phyloP scores from a whole-genome alignment of 805 yeast genomes.

The Metschnikowia drakensbergensis region DNA sequence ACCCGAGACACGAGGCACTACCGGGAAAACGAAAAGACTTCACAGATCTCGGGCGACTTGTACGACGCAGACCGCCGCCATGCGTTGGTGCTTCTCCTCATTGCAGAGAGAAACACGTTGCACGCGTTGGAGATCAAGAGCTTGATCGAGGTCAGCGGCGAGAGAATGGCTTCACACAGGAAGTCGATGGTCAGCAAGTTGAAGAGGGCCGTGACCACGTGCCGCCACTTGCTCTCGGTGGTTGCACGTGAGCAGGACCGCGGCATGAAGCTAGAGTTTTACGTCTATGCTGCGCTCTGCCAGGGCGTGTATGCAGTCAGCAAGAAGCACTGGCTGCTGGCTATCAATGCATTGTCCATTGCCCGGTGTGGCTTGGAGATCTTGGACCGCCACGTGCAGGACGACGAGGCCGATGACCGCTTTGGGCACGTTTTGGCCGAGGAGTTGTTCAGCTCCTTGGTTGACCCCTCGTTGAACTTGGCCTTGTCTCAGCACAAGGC shows the following conservation, averaged over 20 bases:
- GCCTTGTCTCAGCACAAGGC: slow-evolving; percentile 43
- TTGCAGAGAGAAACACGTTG: slow-evolving; percentile 75
- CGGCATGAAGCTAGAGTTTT: slow-evolving; percentile 27
- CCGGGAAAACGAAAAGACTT: slow-evolving; percentile 43
- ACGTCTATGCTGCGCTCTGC: slow-evolving; percentile 43
- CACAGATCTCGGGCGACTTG: slow-evolving; percentile 45
- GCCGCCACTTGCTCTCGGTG: slow-evolving; percentile 41
- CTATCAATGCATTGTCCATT: slow-evolving; percentile 51
- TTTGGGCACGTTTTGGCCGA: slow-evolving; percentile 40
- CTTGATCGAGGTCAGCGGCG: slow-evolving; percentile 50
- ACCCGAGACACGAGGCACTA: slow-evolving; percentile 67
- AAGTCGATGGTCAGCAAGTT: slow-evolving; percentile 55
- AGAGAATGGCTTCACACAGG: slow-evolving; percentile 45
- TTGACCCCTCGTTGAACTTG: slow-evolving; percentile 65
- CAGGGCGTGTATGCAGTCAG: slow-evolving; percentile 50
- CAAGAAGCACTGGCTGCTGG: slow-evolving; percentile 52
- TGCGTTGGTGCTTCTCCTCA: slow-evolving; percentile 57
- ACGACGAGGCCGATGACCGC: slow-evolving; percentile 7
- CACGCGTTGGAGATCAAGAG: slow-evolving; percentile 62
- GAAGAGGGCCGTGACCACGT: slow-evolving; percentile 53
- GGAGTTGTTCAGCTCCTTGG: slow-evolving; percentile 53
- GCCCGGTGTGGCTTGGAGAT: slow-evolving; percentile 61
- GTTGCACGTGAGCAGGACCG: slow-evolving; percentile 36
- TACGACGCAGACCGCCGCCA: slow-evolving; percentile 48
- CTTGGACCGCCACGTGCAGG: slow-evolving; percentile 24